phyloP scores from a whole-genome alignment of 768 basidiomycete species.

The Suillus subluteus region DNA sequence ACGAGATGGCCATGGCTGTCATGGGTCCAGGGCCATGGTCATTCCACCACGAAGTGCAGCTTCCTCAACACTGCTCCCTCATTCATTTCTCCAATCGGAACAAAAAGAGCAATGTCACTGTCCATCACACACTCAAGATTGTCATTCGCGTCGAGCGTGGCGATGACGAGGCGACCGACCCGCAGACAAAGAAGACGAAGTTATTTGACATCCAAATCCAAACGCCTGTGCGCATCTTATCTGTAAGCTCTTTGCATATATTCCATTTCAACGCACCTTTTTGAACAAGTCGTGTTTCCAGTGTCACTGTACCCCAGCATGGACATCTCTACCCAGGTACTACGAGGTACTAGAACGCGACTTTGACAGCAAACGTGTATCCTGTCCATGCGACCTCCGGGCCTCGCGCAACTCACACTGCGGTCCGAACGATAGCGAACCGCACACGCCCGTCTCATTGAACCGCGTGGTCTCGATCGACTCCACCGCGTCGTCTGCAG shows the following conservation, averaged over 20 bases:
- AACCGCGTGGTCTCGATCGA: slow-evolving; percentile 33
- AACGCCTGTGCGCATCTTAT: slow-evolving; percentile 85
- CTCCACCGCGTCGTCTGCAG: slow-evolving; percentile 39
- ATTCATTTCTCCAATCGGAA: slow-evolving; percentile 85
- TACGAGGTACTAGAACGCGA: slow-evolving; percentile 39
- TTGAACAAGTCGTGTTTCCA: slow-evolving; percentile 27
- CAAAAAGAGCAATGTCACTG: slow-evolving; percentile 66
- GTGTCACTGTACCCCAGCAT: slow-evolving; percentile 86
- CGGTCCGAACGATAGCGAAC: not conserved
- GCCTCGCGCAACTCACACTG: slow-evolving; percentile 12
- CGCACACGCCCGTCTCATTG: not conserved
- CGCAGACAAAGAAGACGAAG: slow-evolving; percentile 73
- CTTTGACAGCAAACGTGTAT: slow-evolving; percentile 8
- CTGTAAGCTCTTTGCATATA: slow-evolving; percentile 52
- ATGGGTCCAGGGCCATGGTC: slow-evolving; percentile 91
- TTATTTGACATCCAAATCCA: slow-evolving; percentile 89
- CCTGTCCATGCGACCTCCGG: slow-evolving; percentile 48
- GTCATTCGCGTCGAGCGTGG: slow-evolving; percentile 82
- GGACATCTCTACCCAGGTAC: slow-evolving; percentile 80
- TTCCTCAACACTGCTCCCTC: slow-evolving; percentile 65
- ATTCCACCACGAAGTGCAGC: slow-evolving; percentile 65
- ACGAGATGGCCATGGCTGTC: slow-evolving; percentile 58
- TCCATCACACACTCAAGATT: slow-evolving; percentile 81
- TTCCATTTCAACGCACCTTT: not conserved
- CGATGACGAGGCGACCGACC: slow-evolving; percentile 64